phyloP scores from a whole-genome alignment of 2,329 filamentous ascomycete genomes.

The Calonectria crousiana region DNA sequence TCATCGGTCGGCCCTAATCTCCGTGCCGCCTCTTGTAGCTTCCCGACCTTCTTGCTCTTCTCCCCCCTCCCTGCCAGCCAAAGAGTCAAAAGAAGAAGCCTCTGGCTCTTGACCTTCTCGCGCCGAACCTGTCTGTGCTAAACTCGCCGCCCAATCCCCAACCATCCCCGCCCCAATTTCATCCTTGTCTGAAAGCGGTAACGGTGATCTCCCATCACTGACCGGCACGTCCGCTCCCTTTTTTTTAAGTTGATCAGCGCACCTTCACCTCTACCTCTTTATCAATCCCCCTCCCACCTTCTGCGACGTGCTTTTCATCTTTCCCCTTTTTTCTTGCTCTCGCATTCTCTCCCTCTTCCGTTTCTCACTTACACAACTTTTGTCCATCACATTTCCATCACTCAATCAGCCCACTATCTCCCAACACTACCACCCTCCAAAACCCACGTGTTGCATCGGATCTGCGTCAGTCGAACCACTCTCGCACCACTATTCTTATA shows the following conservation, averaged over 20 bases:
- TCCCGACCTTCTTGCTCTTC: conserved; percentile 9
- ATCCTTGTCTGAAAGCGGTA: conserved; percentile 42
- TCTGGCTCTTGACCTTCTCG: conserved; percentile 21
- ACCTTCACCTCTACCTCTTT: conserved; percentile 36
- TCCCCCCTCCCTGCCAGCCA: not conserved
- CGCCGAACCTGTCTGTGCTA: conserved; percentile 37
- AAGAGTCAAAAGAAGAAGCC: conserved; percentile 14
- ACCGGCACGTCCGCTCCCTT: conserved; percentile 34
- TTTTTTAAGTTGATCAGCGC: conserved; percentile 46
- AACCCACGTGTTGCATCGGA: conserved; percentile 42
- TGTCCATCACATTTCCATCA: conserved; percentile 11
- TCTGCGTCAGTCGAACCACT: conserved; percentile 44
- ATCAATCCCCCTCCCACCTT: conserved; percentile 39
- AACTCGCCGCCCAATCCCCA: conserved; percentile 34
- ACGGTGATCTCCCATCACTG: conserved; percentile 44
- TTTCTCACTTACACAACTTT: conserved; percentile 3
- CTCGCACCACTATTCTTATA: conserved; percentile 40
- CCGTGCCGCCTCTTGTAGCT: conserved; percentile 18
- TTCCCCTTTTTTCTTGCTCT: conserved; percentile 17
- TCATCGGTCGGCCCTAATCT: conserved; percentile 20
- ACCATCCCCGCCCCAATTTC: conserved; percentile 18
- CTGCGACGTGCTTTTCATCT: conserved; percentile 18
- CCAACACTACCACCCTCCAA: conserved; percentile 35
- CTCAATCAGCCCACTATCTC: conserved; percentile 37
- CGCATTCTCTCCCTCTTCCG: conserved; percentile 23